These are phyloP conservation scores for Cenchrus fungigraminus DNA, from an alignment of 176 grass and related monocot genomes.

Conservation along the genomic window DNA sequence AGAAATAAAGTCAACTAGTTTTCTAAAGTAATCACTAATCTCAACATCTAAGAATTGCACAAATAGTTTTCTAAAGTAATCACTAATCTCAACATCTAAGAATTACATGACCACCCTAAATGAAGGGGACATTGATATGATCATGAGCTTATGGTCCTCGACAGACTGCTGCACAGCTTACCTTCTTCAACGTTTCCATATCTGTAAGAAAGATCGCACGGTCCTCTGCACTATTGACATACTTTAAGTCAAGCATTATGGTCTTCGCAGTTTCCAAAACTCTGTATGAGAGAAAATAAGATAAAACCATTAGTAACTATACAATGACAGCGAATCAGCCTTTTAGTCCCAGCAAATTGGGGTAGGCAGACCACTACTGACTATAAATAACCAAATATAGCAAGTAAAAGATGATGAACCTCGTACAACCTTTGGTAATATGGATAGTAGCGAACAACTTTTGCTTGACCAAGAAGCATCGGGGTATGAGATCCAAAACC, in stretches of 20 bases:
- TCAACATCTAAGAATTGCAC: conserved; percentile 7
- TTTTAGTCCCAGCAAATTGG: neutral
- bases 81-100: conserved; percentile 4
- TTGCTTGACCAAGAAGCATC: conserved; percentile 97
- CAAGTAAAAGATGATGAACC: conserved; percentile 12
- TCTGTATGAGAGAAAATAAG: conserved; percentile 60
- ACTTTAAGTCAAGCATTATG: conserved; percentile 81
- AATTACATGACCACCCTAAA: neutral
- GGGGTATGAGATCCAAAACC: conserved; percentile 99
- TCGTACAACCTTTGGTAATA: conserved; percentile 76
- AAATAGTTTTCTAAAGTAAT: neutral
- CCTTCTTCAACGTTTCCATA: conserved; percentile 78
- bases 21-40: neutral
- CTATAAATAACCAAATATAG: conserved; percentile 30
- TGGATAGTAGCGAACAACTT: conserved; percentile 90
- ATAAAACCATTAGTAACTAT: conserved; percentile 27
- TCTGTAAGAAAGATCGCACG: conserved; percentile 73
- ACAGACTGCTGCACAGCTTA: conserved; percentile 43
- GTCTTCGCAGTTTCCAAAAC: conserved; percentile 74
- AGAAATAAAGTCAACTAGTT: neutral
- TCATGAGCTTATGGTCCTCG: conserved; percentile 12
- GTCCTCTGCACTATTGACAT: conserved; percentile 90
- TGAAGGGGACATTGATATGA: conserved; percentile 18
- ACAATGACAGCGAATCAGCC: neutral
- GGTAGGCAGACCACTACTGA: conserved; percentile 23